Conservation (phyloP, 768 basidiomycete genomes). For the Paxillus involutus region DNA sequence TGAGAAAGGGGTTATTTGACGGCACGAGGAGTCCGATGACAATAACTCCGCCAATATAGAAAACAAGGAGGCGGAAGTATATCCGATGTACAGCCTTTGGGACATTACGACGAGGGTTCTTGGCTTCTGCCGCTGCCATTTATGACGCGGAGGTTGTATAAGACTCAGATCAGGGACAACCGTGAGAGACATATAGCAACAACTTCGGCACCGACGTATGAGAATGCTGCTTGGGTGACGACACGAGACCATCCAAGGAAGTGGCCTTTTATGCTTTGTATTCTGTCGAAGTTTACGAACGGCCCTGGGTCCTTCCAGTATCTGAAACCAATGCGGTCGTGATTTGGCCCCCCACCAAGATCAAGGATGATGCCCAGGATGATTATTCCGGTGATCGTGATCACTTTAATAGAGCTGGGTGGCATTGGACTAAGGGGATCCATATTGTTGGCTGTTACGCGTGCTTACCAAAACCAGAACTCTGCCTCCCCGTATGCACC, state of each 20-base stretch:
- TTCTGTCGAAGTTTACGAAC: conserved; percentile 42
- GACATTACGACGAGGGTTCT: conserved; percentile 43
- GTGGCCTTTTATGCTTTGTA: conserved; percentile 41
- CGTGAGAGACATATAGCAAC: conserved; percentile 30
- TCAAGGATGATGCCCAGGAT: conserved; percentile 45
- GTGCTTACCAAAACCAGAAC: conserved; percentile 40
- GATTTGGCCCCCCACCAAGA: conserved; percentile 53
- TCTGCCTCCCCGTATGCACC: conserved; percentile 44
- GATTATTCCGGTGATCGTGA: conserved; percentile 41
- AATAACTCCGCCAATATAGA: conserved; percentile 36
- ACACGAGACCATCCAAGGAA: conserved; percentile 52
- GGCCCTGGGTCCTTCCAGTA: conserved; percentile 54
- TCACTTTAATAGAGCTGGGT: conserved; percentile 48
- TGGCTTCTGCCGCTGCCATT: conserved; percentile 43
- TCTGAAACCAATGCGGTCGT: conserved; percentile 47
- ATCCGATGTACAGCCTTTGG: conserved; percentile 38
- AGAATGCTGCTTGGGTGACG: conserved; percentile 55
- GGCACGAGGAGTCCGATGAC: conserved; percentile 47
- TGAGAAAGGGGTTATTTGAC: conserved; percentile 40
- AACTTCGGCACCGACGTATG: conserved; percentile 54
- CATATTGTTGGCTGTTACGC: background rate
- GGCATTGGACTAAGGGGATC: background rate
- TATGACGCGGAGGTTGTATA: conserved; percentile 1
- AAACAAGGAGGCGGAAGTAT: conserved; percentile 39
- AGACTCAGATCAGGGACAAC: background rate